phyloP scores from a whole-genome alignment of 2,329 filamentous ascomycete genomes.

The Metarhizium anisopliae region DNA sequence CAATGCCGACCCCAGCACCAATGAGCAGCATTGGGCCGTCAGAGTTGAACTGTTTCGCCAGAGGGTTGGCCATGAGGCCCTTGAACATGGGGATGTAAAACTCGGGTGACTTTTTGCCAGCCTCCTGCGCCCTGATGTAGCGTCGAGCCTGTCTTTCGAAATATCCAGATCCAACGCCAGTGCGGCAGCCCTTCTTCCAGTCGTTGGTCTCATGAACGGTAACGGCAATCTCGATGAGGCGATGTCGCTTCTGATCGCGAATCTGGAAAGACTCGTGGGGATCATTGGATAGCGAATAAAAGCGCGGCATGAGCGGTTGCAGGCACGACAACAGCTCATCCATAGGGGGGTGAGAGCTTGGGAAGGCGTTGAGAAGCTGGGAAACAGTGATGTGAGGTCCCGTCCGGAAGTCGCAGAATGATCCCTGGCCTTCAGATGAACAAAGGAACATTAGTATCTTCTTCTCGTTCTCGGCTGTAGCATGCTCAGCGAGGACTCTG shows the following conservation, averaged over 20 bases:
- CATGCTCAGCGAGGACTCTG: constrained; percentile 77
- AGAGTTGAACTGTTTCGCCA: constrained; percentile 82
- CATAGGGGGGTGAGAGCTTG: constrained; percentile 80
- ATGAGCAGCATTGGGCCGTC: constrained; percentile 98
- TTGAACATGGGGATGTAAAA: constrained; percentile 94
- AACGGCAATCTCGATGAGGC: constrained; percentile 91
- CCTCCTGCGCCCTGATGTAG: constrained; percentile 58
- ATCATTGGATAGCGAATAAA: constrained; percentile 97
- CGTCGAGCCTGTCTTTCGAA: constrained; percentile 75
- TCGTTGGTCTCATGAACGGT: constrained; percentile 82
- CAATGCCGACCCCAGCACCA: constrained; percentile 91
- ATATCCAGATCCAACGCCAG: constrained; percentile 86
- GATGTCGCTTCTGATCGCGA: constrained; percentile 60
- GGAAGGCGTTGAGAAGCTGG: constrained; percentile 86
- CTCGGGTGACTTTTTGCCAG: constrained; percentile 48
- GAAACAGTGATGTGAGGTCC: constrained; percentile 76
- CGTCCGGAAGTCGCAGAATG: constrained; percentile 90
- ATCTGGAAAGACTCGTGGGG: constrained; percentile 68
- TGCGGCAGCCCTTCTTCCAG: constrained; percentile 64
- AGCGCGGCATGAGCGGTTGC: constrained; percentile 88
- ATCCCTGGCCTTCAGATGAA: constrained; percentile 81
- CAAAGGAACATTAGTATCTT: constrained; percentile 81
- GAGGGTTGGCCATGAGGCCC: constrained; percentile 92
- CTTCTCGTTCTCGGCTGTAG: constrained; percentile 71
- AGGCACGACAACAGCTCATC: constrained; percentile 72